phyloP scores from a whole-genome alignment of 225 moss, liverwort and hornwort genomes.

The Rhytidiadelphus loreus region DNA sequence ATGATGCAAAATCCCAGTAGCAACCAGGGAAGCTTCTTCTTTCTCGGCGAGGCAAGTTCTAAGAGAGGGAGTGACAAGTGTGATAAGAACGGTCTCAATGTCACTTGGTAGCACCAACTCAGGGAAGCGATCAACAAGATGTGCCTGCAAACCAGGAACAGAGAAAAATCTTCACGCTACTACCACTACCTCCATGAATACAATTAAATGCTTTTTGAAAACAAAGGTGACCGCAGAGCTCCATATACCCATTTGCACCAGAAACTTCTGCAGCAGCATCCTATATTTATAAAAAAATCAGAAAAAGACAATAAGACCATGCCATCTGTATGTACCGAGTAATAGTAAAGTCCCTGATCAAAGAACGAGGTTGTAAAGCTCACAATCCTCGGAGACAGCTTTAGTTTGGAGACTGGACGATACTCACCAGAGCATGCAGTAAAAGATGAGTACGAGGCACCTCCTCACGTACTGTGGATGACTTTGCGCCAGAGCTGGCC shows the following conservation, averaged over 20 bases:
- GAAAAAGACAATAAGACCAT: background rate
- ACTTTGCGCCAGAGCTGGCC: slow-evolving; percentile 27
- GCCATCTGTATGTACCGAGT: background rate
- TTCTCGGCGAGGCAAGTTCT: slow-evolving; percentile 67
- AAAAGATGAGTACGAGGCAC: slow-evolving; percentile 60
- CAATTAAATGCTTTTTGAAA: background rate
- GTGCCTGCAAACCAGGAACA: slow-evolving; percentile 44
- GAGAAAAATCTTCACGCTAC: background rate
- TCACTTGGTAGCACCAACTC: slow-evolving; percentile 72
- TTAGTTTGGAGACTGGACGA: background rate
- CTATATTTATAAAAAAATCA: background rate
- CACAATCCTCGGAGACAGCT: background rate
- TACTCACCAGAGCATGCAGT: slow-evolving; percentile 67
- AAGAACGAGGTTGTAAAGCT: background rate
- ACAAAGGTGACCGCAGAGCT: background rate
- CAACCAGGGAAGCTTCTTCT: slow-evolving; percentile 50
- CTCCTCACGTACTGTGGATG: slow-evolving; percentile 44
- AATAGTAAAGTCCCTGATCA: background rate
- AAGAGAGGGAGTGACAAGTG: slow-evolving; percentile 73
- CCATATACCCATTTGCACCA: background rate
- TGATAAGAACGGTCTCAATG: slow-evolving; percentile 59
- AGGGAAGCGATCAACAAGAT: slow-evolving; percentile 73
- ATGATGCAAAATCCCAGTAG: slow-evolving; percentile 63
- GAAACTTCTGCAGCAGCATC: background rate
- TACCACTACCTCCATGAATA: background rate